Evolutionary conservation across 441 rosid genomes (phyloP).

Genomic region (Croton setiger): DNA sequence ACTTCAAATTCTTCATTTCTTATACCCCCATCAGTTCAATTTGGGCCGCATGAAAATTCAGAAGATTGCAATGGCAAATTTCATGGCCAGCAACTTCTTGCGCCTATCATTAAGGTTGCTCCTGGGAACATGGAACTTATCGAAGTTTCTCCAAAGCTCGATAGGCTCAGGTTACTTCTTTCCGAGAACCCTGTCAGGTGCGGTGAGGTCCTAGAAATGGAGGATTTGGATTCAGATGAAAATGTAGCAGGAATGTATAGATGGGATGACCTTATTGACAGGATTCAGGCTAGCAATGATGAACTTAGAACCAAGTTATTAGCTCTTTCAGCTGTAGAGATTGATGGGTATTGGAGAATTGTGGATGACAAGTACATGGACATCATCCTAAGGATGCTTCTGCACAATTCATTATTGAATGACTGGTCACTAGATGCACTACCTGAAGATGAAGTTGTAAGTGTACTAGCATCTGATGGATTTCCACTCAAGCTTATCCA

Average conservation of each 20-base stretch:
- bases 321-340: slow-evolving; percentile 73
- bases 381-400: slow-evolving; percentile 54
- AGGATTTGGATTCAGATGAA: slow-evolving; percentile 24
- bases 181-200: slow-evolving; percentile 46
- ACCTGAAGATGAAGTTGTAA: slow-evolving; percentile 54
- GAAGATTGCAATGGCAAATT: slow-evolving; percentile 25
- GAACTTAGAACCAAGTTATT: slow-evolving; percentile 54
- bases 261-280: slow-evolving; percentile 67
- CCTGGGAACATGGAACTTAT: slow-evolving; percentile 75
- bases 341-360: slow-evolving; percentile 82
- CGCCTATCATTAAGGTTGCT: slow-evolving; percentile 55
- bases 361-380: slow-evolving; percentile 67
- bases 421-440: slow-evolving; percentile 67
- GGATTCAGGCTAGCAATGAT: slow-evolving; percentile 79
- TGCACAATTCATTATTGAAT: slow-evolving; percentile 62
- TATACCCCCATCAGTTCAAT: slow-evolving; percentile 52
- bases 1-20: slow-evolving; percentile 79
- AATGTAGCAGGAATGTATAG: slow-evolving; percentile 34
- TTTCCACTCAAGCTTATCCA: slow-evolving; percentile 47
- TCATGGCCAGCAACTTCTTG: slow-evolving; percentile 24
- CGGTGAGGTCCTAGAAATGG: slow-evolving; percentile 40
- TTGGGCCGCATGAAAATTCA: slow-evolving; percentile 17
- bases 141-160: slow-evolving; percentile 85
- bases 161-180: slow-evolving; percentile 66
- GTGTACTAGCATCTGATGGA: slow-evolving; percentile 59